A percentile compares a stretch with the other conserved stretches of the same genome.
Conservation (phyloP, 768 basidiomycete species). For the Dioszegia hungarica region DNA sequence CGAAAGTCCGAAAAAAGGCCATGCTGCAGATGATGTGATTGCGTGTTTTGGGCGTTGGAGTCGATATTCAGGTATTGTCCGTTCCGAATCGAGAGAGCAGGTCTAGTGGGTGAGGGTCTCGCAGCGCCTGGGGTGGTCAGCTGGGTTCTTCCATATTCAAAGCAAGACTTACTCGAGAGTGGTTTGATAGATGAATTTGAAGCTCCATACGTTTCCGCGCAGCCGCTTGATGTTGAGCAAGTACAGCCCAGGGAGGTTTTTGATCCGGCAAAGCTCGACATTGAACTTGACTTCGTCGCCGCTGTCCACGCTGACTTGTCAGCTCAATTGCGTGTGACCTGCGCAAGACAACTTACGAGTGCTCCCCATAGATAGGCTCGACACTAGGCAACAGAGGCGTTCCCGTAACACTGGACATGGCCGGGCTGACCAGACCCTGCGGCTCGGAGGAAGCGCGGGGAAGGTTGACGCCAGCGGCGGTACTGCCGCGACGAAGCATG, state of each 20-base stretch:
- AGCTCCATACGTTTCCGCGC: constrained; percentile 88
- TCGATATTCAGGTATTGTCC: background rate
- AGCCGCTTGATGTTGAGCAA: constrained; percentile 85
- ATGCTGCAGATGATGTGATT: too few species aligned
- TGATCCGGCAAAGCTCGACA: constrained; percentile 85
- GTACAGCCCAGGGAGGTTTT: constrained; percentile 82
- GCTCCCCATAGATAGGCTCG: constrained; percentile 67
- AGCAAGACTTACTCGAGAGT: constrained; percentile 44
- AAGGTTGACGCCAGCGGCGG: constrained; percentile 53
- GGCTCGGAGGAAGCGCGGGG: constrained; percentile 17
- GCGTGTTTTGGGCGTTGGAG: background rate
- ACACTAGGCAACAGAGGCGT: constrained; percentile 52
- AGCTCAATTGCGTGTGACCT: background rate
- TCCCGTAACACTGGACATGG: constrained; percentile 40
- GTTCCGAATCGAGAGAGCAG: background rate
- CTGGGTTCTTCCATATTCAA: too few species aligned
- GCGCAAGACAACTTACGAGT: constrained; percentile 26
- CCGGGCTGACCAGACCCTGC: constrained; percentile 32
- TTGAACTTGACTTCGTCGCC: constrained; percentile 96
- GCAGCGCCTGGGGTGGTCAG: constrained; percentile 10
- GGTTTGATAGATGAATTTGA: constrained; percentile 50
- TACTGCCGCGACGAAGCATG: constrained; percentile 81
- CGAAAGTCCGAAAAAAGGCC: too few species aligned
- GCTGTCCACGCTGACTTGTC: constrained; percentile 60
- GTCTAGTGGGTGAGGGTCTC: constrained; percentile 24